Percentiles rank a stretch among this genome's conserved stretches.
Evolutionary conservation across 305 asterid genomes (phyloP).

Genomic region (Ilex paraguariensis): DNA sequence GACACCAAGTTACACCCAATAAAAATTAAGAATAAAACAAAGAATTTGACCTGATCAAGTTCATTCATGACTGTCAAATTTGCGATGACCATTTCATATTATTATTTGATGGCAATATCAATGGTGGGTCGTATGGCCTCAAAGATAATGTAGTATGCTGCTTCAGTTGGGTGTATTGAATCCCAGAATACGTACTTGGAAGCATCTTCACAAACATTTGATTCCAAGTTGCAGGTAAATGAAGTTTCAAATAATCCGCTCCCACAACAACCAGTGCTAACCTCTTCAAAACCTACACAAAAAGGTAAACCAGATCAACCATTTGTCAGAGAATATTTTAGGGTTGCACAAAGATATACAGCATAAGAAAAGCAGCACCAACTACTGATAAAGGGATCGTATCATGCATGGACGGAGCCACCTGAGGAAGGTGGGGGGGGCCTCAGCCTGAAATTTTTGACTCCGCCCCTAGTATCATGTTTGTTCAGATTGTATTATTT

Average conservation of each 20-base stretch:
- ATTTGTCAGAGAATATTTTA: background rate
- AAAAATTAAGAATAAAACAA: too few relatives aligned
- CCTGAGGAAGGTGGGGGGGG: too few relatives aligned
- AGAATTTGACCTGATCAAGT: too few relatives aligned
- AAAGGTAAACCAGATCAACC: background rate
- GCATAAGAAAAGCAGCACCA: background rate
- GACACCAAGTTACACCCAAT: too few relatives aligned
- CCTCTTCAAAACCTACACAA: constrained; percentile 52
- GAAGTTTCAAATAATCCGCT: constrained; percentile 57
- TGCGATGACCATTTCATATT: too few relatives aligned
- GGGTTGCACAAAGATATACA: too few relatives aligned
- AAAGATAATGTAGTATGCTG: constrained; percentile 31
- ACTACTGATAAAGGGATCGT: background rate
- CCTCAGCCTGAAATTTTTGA: too few relatives aligned
- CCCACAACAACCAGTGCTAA: constrained; percentile 67
- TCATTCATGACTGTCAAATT: too few relatives aligned
- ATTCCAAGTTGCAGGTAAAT: constrained; percentile 43
- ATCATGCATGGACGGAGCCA: too few relatives aligned
- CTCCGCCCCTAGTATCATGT: too few relatives aligned
- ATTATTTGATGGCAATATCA: constrained; percentile 14
- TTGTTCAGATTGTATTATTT: too few relatives aligned
- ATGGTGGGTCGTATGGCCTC: constrained; percentile 25
- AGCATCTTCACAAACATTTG: constrained; percentile 46
- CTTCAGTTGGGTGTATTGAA: constrained; percentile 68
- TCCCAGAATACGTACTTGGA: constrained; percentile 65